Evolutionary conservation across 192 early-diverging fungal species (phyloP), one percentile per base, ranked within the genome.

Genomic region (Coemansia sp.): DNA sequence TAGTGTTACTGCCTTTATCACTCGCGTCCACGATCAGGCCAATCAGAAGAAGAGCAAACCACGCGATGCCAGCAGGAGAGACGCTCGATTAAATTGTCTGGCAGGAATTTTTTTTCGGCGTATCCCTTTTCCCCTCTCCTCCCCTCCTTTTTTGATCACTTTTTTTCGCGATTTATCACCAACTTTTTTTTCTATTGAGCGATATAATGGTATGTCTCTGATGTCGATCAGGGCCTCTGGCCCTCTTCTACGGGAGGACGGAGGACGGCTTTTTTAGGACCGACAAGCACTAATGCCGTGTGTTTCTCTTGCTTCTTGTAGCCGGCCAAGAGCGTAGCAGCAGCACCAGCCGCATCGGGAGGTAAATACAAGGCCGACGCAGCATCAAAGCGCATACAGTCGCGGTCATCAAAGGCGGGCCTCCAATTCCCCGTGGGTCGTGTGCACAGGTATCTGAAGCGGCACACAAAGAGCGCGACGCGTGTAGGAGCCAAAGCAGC

Each of bases 361-460:
- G 79, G 79, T 43, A 82, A 82, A 50, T 76, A 68, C 74, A 76
- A 76, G 61, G 61, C 63, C 2, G 74, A 70, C 14, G 58, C 73
- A 3, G 47, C 79, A 48, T 61, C 69, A 50, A 82, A 82, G 61
- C 79, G 79, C 58, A 61, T 76, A n/a, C 79, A 82, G 37, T 82
- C 79, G 52, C 73, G 79, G 69, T 77, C 66, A 55, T 73, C 79
- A 56, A 82, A 82, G 58, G 79, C 79, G 14, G 79, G 79, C 48
- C 62, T 82, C 12, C 86, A 96, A 86, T 96, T 96, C 69, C 94
- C 94, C 25, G 94, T 96, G 13, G 92, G 94, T 28, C 93, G 94
- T 83, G 92, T 96, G 69, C 94, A 96, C 76, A 86, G 94, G 61
- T 94, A 95, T 72, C 80, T 95, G 72, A 95, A 95, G 79, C 85